Conservation (phyloP, 257 asterid species). For the Jaltomata sinuosa region DNA sequence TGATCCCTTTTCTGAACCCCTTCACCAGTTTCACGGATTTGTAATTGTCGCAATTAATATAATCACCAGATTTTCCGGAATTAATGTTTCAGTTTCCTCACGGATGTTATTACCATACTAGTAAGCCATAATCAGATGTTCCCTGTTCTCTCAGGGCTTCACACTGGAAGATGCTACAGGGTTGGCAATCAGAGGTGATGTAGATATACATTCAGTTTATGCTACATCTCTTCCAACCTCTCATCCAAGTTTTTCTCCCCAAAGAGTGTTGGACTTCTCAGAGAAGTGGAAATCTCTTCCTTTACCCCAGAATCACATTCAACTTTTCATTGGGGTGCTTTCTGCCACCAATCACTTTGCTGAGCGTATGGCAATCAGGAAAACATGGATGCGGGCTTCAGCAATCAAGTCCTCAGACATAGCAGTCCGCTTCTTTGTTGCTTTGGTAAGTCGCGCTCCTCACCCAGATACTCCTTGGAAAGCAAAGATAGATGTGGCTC, state of each 20-base stretch:
- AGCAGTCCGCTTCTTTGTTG: slow-evolving; percentile 91
- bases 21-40: background rate
- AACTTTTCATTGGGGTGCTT: slow-evolving; percentile 85
- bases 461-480: background rate
- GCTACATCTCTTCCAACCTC: slow-evolving; percentile 94
- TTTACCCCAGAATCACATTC: slow-evolving; percentile 31
- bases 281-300: slow-evolving; percentile 69
- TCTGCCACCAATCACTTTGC: slow-evolving; percentile 98
- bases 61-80: background rate
- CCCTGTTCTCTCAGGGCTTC: slow-evolving; percentile 64
- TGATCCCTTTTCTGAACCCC: background rate
- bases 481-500: background rate
- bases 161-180: slow-evolving; percentile 98
- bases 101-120: background rate
- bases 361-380: slow-evolving; percentile 95
- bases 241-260: slow-evolving; percentile 95
- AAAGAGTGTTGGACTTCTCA: slow-evolving; percentile 66
- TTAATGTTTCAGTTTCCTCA: background rate
- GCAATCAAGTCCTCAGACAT: slow-evolving; percentile 57
- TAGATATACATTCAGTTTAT: slow-evolving; percentile 80
- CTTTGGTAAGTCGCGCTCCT: slow-evolving; percentile 12
- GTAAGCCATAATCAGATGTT: background rate
- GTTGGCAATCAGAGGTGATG: slow-evolving; percentile 83
- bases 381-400: slow-evolving; percentile 91
- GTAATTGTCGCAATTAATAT: background rate